These are phyloP conservation scores for Cladosporium sp. DNA, from an alignment of 2,329 filamentous ascomycete species.

Conservation along the genomic window DNA sequence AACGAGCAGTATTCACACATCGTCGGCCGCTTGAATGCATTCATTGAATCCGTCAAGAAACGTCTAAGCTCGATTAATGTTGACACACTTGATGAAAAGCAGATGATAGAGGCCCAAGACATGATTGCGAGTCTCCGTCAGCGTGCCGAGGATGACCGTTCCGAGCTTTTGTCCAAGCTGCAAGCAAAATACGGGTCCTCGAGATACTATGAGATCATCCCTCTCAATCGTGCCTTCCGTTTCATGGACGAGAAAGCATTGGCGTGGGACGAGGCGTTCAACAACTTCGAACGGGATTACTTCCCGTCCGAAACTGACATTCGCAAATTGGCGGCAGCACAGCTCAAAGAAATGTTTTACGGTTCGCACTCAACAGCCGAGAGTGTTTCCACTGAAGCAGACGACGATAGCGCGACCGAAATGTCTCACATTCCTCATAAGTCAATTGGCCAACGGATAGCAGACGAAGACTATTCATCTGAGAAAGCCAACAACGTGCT, in stretches of 20 bases:
- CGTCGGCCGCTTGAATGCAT: slow-evolving; percentile 76
- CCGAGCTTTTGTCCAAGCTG: slow-evolving; percentile 67
- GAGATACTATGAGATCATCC: slow-evolving; percentile 94
- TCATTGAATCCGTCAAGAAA: slow-evolving; percentile 80
- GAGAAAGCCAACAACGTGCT: slow-evolving; percentile 63
- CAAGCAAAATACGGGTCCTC: slow-evolving; percentile 90
- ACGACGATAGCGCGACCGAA: slow-evolving; percentile 63
- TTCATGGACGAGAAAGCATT: slow-evolving; percentile 89
- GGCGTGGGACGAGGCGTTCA: slow-evolving; percentile 88
- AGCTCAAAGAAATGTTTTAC: slow-evolving; percentile 90
- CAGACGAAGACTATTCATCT: slow-evolving; percentile 44
- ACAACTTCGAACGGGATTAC: slow-evolving; percentile 87
- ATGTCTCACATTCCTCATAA: slow-evolving; percentile 25
- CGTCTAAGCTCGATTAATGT: slow-evolving; percentile 85
- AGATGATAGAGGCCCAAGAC: slow-evolving; percentile 72
- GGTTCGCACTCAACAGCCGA: slow-evolving; percentile 65
- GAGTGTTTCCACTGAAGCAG: slow-evolving; percentile 27
- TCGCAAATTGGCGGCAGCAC: slow-evolving; percentile 81
- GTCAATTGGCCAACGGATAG: slow-evolving; percentile 37
- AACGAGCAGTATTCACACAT: slow-evolving; percentile 83
- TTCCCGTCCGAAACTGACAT: slow-evolving; percentile 96
- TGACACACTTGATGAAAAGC: slow-evolving; percentile 84
- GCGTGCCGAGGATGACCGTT: slow-evolving; percentile 79
- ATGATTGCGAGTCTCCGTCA: slow-evolving; percentile 76
- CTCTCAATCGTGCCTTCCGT: slow-evolving; percentile 81